A percentile compares a stretch with the other conserved stretches of the same genome.
Evolutionary conservation across 208 protist species (phyloP).

Genomic region (Acanthamoeba royreba): DNA sequence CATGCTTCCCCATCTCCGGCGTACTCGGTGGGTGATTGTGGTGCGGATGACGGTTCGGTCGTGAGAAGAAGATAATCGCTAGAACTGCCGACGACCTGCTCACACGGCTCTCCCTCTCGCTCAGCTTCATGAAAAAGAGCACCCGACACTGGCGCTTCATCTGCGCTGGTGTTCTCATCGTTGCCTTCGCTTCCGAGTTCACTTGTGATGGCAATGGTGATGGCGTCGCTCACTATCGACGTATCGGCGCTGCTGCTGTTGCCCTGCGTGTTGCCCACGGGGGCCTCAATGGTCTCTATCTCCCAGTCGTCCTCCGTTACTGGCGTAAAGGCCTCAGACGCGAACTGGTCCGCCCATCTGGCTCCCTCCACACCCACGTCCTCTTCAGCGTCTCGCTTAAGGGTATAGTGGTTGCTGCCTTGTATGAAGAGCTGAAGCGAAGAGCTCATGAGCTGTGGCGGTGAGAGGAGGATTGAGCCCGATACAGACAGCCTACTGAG

Average conservation of each 20-base stretch:
- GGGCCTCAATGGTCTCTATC: not conserved
- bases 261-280: not conserved
- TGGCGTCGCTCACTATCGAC: not conserved
- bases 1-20: no score
- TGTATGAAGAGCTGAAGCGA: not conserved
- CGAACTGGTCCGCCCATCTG: not conserved
- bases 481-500: not conserved
- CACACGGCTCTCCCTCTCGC: no score
- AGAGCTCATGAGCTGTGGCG: not conserved
- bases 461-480: not conserved
- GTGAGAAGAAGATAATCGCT: no score
- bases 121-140: no score
- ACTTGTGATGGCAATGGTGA: no score
- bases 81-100: no score
- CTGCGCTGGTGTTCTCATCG: no score
- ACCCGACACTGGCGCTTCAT: no score
- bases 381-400: not conserved
- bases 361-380: slow-evolving; percentile 14
- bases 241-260: not conserved
- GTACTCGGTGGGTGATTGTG: no score
- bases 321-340: not conserved
- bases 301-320: not conserved
- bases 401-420: not conserved
- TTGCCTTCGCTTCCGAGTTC: no score
- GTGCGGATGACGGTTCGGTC: no score